These are phyloP conservation scores for Domatiomyces catenatus DNA, from an alignment of 2,329 filamentous ascomycete species.

Conservation along the genomic window DNA sequence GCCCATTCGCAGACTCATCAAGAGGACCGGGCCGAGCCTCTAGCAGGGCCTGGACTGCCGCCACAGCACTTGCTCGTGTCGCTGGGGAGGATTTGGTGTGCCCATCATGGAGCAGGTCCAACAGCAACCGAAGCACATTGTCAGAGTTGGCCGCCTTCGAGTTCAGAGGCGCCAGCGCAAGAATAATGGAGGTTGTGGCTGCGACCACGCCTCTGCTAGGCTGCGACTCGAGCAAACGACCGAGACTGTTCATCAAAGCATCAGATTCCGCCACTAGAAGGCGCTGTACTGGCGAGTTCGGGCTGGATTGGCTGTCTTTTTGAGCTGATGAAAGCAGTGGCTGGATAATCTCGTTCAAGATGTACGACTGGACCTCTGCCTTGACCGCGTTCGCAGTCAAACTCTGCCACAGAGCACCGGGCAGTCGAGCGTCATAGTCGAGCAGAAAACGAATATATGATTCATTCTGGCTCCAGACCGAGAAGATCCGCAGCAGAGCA, in stretches of 20 bases:
- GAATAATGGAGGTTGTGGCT: slow-evolving; percentile 9
- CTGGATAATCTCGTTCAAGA: slow-evolving; percentile 56
- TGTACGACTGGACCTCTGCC: slow-evolving; percentile 71
- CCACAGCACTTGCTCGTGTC: neutral
- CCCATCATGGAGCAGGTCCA: slow-evolving; percentile 29
- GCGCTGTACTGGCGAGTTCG: neutral
- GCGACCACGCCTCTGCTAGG: slow-evolving; percentile 11
- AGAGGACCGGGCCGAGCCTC: slow-evolving; percentile 1
- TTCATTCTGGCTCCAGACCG: slow-evolving; percentile 59
- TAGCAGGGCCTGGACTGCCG: slow-evolving; percentile 3
- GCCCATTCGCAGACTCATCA: slow-evolving; percentile 13
- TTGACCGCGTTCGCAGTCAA: slow-evolving; percentile 60
- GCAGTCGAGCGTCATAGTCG: slow-evolving; percentile 40
- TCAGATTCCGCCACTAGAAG: slow-evolving; percentile 6
- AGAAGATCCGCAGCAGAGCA: slow-evolving; percentile 62
- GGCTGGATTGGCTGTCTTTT: slow-evolving; percentile 28
- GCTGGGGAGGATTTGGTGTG: neutral
- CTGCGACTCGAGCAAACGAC: slow-evolving; percentile 49
- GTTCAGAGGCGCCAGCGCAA: slow-evolving; percentile 8
- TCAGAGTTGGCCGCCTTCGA: slow-evolving; percentile 6
- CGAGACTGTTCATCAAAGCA: slow-evolving; percentile 59
- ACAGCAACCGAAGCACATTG: slow-evolving; percentile 7
- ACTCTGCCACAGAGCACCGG: slow-evolving; percentile 57
- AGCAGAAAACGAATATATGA: slow-evolving; percentile 56
- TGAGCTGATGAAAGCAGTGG: slow-evolving; percentile 20